These are phyloP conservation scores for Panicum virgatum DNA, from an alignment of 202 grass and related monocot species.

Conservation along the genomic window DNA sequence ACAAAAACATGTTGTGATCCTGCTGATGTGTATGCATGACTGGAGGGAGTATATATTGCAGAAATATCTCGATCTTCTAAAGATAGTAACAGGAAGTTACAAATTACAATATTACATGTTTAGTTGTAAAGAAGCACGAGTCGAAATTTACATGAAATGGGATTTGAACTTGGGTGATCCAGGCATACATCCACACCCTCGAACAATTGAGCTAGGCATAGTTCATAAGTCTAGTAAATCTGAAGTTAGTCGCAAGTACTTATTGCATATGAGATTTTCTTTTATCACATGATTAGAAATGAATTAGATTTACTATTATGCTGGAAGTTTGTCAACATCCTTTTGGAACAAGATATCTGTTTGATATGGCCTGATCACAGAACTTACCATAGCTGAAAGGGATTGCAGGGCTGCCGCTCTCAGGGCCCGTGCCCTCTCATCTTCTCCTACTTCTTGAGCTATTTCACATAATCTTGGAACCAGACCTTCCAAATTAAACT, in stretches of 20 bases:
- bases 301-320: not conserved
- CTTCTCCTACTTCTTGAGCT: conserved; percentile 83
- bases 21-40: not conserved
- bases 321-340: conserved; percentile 10
- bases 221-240: not conserved
- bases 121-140: not conserved
- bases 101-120: not conserved
- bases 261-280: not conserved
- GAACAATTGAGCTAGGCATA: not conserved
- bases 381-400: conserved; percentile 85
- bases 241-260: conserved; percentile 1
- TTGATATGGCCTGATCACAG: conserved; percentile 30
- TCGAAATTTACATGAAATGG: not conserved
- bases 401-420: conserved; percentile 73
- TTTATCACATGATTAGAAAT: conserved; percentile 31
- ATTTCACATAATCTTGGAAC: conserved; percentile 86
- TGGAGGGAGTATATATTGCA: not conserved
- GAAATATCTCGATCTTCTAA: conserved; percentile 3
- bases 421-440: conserved; percentile 52
- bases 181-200: not conserved
- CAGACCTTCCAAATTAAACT: conserved; percentile 96
- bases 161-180: not conserved
- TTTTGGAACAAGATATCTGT: conserved; percentile 24
- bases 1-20: not conserved
- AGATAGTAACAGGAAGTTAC: conserved; percentile 7